Percentiles rank a stretch among this genome's conserved stretches.
These are phyloP conservation scores for Verbascum thapsus DNA, from an alignment of 257 asterid species.

Conservation along the genomic window DNA sequence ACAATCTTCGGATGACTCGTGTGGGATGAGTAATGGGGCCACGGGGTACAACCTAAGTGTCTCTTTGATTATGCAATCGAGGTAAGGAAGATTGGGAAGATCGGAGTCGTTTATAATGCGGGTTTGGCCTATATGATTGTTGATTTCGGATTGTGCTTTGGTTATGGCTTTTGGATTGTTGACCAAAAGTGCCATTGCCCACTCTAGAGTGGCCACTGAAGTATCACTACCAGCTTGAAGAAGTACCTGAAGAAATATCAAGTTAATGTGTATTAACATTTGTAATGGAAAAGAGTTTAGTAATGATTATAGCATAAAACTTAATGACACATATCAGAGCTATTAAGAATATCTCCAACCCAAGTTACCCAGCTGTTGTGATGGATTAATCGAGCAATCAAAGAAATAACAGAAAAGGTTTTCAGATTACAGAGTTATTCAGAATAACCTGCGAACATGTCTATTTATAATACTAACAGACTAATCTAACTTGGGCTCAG, in stretches of 20 bases:
- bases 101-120: slow-evolving; percentile 44
- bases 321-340: no score
- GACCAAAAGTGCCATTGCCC: slow-evolving; percentile 46
- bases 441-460: no score
- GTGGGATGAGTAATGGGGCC: slow-evolving; percentile 28
- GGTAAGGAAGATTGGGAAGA: slow-evolving; percentile 39
- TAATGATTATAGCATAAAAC: no score
- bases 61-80: slow-evolving; percentile 39
- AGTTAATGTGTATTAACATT: no score
- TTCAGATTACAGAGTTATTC: no score
- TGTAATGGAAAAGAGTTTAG: no score
- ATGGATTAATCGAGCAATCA: no score
- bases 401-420: no score
- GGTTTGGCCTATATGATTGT: slow-evolving; percentile 26
- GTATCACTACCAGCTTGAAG: slow-evolving; percentile 49
- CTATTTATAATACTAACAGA: no score
- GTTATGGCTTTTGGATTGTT: slow-evolving; percentile 39
- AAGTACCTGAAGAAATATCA: slow-evolving; percentile 8
- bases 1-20: slow-evolving; percentile 27
- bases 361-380: no score
- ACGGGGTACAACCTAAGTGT: slow-evolving; percentile 6
- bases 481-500: no score
- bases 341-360: no score
- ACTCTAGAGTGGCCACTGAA: slow-evolving; percentile 46
- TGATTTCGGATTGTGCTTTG: slow-evolving; percentile 45